phyloP scores from a whole-genome alignment of 176 grass and related monocot species.

The Rhynchospora tenuis region DNA sequence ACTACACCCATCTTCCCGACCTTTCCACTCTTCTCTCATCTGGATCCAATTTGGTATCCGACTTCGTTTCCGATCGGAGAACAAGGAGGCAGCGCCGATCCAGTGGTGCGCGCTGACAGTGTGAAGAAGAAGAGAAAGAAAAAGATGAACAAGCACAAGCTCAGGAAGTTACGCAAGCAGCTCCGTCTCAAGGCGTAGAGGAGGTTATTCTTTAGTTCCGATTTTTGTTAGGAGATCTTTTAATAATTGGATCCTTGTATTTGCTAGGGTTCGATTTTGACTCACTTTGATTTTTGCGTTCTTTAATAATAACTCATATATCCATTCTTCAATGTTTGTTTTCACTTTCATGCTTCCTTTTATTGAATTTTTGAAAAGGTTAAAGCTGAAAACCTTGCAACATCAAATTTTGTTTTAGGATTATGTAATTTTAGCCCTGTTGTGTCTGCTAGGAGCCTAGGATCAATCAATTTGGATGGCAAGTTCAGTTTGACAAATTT shows the following conservation, averaged over 20 bases:
- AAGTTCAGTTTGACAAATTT: not conserved
- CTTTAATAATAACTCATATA: constrained; percentile 8
- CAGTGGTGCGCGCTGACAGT: constrained; percentile 69
- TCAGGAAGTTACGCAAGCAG: constrained; percentile 66
- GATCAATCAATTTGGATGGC: too few relatives aligned
- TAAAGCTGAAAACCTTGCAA: not conserved
- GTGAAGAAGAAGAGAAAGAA: constrained; percentile 99
- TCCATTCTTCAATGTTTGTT: not conserved
- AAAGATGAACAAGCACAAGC: constrained; percentile 99
- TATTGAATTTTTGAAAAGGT: not conserved
- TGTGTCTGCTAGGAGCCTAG: not conserved
- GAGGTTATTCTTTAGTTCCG: not conserved
- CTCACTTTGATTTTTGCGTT: not conserved
- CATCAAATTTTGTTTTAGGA: not conserved
- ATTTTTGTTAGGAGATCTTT: not conserved
- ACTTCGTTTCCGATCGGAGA: not conserved
- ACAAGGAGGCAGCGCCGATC: not conserved
- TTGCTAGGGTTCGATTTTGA: not conserved
- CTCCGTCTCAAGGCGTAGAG: constrained; percentile 65
- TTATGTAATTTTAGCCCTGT: not conserved
- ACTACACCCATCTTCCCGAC: constrained; percentile 29
- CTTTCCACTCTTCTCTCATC: constrained; percentile 15
- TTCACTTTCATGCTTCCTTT: not conserved
- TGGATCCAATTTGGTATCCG: constrained; percentile 9
- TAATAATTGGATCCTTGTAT: not conserved